These are phyloP conservation scores for Spathaspora gorwiae DNA, from an alignment of 805 yeast species.

Conservation along the genomic window DNA sequence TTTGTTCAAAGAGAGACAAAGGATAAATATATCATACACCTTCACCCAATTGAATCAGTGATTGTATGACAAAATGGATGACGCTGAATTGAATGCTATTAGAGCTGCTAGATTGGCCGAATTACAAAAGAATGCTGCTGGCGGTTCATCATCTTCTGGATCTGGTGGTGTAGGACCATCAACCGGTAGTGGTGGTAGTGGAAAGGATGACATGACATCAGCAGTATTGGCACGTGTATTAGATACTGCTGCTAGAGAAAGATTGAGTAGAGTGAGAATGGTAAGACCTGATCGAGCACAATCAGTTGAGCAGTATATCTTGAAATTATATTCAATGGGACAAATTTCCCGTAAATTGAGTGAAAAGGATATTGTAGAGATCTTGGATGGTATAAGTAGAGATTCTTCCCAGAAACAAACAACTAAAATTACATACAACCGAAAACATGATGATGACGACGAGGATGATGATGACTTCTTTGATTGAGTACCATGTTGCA, in stretches of 20 bases:
- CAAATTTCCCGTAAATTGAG: slow-evolving; percentile 67
- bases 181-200: neutral
- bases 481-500: slow-evolving; percentile 2
- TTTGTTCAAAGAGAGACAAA: too few relatives aligned
- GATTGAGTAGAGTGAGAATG: slow-evolving; percentile 78
- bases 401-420: slow-evolving; percentile 56
- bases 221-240: slow-evolving; percentile 61
- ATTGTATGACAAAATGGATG: slow-evolving; percentile 57
- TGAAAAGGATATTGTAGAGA: slow-evolving; percentile 78
- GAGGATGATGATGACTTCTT: slow-evolving; percentile 23
- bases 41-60: too few relatives aligned
- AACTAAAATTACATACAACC: slow-evolving; percentile 58
- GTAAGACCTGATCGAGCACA: slow-evolving; percentile 90
- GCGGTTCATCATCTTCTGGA: slow-evolving; percentile 19
- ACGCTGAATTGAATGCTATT: slow-evolving; percentile 80
- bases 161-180: slow-evolving; percentile 19
- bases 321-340: slow-evolving; percentile 71
- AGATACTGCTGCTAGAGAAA: slow-evolving; percentile 80
- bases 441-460: slow-evolving; percentile 40
- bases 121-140: slow-evolving; percentile 55
- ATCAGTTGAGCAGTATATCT: slow-evolving; percentile 77
- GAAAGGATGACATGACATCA: neutral
- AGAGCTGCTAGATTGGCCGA: slow-evolving; percentile 90
- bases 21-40: too few relatives aligned
- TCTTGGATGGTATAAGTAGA: slow-evolving; percentile 76